Conservation (phyloP, 257 asterid genomes). For the Solanum rostratum region DNA sequence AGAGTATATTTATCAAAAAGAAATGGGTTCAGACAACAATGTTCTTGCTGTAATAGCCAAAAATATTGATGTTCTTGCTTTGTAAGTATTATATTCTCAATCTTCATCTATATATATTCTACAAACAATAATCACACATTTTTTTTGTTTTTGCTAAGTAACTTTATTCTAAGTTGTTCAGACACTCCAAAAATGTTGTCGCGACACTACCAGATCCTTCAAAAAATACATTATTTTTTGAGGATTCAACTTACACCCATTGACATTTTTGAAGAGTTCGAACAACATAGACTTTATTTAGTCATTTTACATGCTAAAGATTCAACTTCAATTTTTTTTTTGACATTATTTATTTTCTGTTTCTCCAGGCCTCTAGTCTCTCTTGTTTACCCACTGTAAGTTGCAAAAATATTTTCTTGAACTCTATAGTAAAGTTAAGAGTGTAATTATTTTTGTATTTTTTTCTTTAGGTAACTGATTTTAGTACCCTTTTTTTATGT, state of each 20-base stretch:
- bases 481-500: no score
- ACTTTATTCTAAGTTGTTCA: background rate
- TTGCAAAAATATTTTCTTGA: background rate
- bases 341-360: background rate
- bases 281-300: background rate
- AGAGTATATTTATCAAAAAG: background rate
- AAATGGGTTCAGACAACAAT: conserved; percentile 69
- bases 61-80: conserved; percentile 81
- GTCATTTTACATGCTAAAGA: background rate
- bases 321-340: background rate
- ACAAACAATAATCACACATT: background rate
- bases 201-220: no score
- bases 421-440: background rate
- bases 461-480: background rate
- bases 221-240: no score
- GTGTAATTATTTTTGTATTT: background rate
- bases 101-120: background rate
- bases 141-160: background rate
- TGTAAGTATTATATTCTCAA: conserved; percentile 35
- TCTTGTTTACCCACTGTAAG: conserved; percentile 91
- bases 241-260: no score
- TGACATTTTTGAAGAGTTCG: no score
- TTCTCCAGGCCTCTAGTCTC: conserved; percentile 74
- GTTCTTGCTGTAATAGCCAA: conserved; percentile 62
- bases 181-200: no score